phyloP scores from a whole-genome alignment of 2,329 filamentous ascomycete species.

The Stylonectria norvegica region DNA sequence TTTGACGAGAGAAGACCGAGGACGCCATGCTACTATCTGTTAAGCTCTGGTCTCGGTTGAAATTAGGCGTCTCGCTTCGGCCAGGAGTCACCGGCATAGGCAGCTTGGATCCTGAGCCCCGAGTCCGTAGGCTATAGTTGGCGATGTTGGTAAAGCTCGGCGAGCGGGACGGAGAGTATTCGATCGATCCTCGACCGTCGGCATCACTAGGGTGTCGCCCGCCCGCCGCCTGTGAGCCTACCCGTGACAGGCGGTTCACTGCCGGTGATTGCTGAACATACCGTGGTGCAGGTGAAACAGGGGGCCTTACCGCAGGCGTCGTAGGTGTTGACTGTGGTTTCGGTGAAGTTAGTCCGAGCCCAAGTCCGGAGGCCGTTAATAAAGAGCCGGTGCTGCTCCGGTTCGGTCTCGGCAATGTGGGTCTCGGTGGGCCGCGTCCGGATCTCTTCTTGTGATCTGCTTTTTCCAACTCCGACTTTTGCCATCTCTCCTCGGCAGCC shows the following conservation, averaged over 20 bases:
- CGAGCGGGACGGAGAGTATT: constrained; percentile 20
- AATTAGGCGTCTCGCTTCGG: constrained; percentile 34
- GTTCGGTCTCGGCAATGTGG: constrained; percentile 18
- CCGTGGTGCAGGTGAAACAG: constrained; percentile 14
- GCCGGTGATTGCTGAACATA: constrained; percentile 15
- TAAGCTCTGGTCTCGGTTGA: constrained; percentile 36
- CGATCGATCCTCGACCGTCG: constrained; percentile 9
- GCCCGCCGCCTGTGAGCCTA: constrained; percentile 10
- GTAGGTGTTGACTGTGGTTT: constrained; percentile 25
- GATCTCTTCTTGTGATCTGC: constrained; percentile 18
- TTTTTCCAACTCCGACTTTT: constrained; percentile 28
- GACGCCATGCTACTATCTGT: constrained; percentile 44
- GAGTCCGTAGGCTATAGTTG: constrained; percentile 33
- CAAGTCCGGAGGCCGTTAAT: constrained; percentile 12
- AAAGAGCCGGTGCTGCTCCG: constrained; percentile 16
- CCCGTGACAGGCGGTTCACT: constrained; percentile 9
- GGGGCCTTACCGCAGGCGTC: constrained; percentile 18
- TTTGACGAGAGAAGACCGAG: constrained; percentile 39
- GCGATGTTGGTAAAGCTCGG: constrained; percentile 25
- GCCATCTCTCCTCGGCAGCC: constrained; percentile 33
- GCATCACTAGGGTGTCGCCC: constrained; percentile 10
- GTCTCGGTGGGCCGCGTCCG: constrained; percentile 13
- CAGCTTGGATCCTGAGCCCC: constrained; percentile 37
- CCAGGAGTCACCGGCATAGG: constrained; percentile 38
- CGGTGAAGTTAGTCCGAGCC: constrained; percentile 12